Evolutionary conservation across 148 eudicot genomes (phyloP).

Genomic region (Arbutus unedo): DNA sequence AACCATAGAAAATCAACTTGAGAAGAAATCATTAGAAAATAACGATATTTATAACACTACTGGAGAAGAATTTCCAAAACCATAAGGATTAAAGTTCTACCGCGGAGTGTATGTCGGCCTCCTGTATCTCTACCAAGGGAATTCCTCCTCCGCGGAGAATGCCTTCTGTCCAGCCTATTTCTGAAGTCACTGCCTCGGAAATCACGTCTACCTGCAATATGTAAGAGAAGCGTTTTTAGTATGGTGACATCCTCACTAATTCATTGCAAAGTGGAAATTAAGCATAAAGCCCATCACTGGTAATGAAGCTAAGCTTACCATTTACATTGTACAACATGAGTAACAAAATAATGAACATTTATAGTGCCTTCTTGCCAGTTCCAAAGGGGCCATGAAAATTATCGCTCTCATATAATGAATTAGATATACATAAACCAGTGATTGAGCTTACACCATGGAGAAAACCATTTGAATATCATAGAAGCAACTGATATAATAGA

Average conservation of each 20-base stretch:
- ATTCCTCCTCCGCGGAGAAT: conserved; percentile 55
- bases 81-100: conserved; percentile 35
- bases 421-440: conserved; percentile 44
- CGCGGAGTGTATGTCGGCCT: conserved; percentile 40
- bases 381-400: conserved; percentile 50
- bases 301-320: conserved; percentile 62
- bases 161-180: conserved; percentile 72
- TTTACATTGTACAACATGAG: conserved; percentile 49
- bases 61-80: neutral
- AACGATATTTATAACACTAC: neutral
- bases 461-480: conserved; percentile 37
- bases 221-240: conserved; percentile 21
- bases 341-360: conserved; percentile 55
- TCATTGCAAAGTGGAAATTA: conserved; percentile 15
- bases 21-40: neutral
- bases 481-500: conserved; percentile 39
- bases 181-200: conserved; percentile 56
- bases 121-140: conserved; percentile 61
- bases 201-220: conserved; percentile 59
- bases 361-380: conserved; percentile 49
- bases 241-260: neutral
- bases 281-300: conserved; percentile 20
- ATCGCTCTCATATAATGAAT: conserved; percentile 46
- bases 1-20: neutral
- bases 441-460: conserved; percentile 52